These are phyloP conservation scores for Boletus vinaceobasis DNA, from an alignment of 768 basidiomycete genomes.

Conservation along the genomic window DNA sequence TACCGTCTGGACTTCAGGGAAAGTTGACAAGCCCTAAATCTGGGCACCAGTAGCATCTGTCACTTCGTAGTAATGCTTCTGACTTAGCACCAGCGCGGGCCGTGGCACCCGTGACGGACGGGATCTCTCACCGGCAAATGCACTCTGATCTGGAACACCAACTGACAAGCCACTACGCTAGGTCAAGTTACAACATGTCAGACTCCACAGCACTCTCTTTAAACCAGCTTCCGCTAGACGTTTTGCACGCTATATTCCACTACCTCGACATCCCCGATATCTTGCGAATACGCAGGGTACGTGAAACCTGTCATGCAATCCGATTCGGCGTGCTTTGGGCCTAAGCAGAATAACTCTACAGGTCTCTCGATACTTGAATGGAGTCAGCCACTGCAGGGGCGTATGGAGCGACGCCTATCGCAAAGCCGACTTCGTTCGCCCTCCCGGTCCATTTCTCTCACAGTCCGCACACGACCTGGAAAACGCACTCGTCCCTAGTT, in stretches of 20 bases:
- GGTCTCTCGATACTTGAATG: constrained; percentile 12
- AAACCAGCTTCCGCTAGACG: constrained; percentile 13
- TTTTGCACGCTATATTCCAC: constrained; percentile 6
- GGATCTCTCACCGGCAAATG: not conserved
- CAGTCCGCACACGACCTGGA: constrained; percentile 17
- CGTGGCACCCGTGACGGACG: not conserved
- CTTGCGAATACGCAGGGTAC: constrained; percentile 14
- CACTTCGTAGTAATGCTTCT: too few relatives aligned
- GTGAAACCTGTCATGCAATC: not conserved
- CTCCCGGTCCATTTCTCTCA: constrained; percentile 15
- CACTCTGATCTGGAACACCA: not conserved
- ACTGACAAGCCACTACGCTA: not conserved
- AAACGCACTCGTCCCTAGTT: constrained; percentile 8
- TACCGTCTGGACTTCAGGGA: too few relatives aligned
- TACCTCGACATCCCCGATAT: constrained; percentile 19
- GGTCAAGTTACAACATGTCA: not conserved
- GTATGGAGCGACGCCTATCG: constrained; percentile 21
- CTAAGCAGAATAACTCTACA: not conserved
- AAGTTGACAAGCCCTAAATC: too few relatives aligned
- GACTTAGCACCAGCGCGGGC: too few relatives aligned
- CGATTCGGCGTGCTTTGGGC: not conserved
- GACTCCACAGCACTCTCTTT: not conserved
- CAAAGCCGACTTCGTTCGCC: constrained; percentile 8
- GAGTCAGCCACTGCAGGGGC: constrained; percentile 1
- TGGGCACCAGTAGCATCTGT: too few relatives aligned